Evolutionary conservation across 345 rosid species (phyloP).

Genomic region (Gossypium rotundifolium): DNA sequence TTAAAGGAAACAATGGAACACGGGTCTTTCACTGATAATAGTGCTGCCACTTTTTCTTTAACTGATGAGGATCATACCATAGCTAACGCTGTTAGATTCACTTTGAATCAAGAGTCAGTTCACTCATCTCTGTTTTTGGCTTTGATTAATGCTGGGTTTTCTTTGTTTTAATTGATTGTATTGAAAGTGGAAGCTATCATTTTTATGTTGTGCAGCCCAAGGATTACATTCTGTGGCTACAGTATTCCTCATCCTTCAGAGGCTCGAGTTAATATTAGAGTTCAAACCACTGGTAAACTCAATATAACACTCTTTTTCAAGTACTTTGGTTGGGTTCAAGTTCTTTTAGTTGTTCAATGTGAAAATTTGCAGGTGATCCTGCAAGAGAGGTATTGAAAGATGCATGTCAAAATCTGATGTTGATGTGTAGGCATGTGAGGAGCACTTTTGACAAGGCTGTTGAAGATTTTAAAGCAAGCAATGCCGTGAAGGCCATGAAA

Average conservation of each 20-base stretch:
- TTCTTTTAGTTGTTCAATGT: not conserved
- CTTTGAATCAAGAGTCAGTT: conserved; percentile 88
- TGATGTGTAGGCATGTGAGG: conserved; percentile 69
- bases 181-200: not conserved
- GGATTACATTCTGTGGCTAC: conserved; percentile 65
- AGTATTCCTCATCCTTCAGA: conserved; percentile 94
- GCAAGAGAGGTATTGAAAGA: conserved; percentile 83
- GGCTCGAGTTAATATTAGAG: conserved; percentile 65
- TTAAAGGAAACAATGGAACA: conserved; percentile 54
- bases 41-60: conserved; percentile 60
- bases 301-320: not conserved
- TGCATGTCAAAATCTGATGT: conserved; percentile 73
- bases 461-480: conserved; percentile 27
- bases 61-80: conserved; percentile 80
- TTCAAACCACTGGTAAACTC: conserved; percentile 83
- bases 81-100: conserved; percentile 75
- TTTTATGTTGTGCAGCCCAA: conserved; percentile 51
- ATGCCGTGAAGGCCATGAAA: conserved; percentile 16
- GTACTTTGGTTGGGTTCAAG: not conserved
- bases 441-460: conserved; percentile 58
- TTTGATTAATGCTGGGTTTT: not conserved
- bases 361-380: conserved; percentile 52
- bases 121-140: not conserved
- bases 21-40: conserved; percentile 47
- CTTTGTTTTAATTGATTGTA: not conserved